A percentile compares a stretch with the other conserved stretches of the same genome.
Conservation (phyloP, 1,284 basidiomycete species). For the Farysia itapuensis region DNA sequence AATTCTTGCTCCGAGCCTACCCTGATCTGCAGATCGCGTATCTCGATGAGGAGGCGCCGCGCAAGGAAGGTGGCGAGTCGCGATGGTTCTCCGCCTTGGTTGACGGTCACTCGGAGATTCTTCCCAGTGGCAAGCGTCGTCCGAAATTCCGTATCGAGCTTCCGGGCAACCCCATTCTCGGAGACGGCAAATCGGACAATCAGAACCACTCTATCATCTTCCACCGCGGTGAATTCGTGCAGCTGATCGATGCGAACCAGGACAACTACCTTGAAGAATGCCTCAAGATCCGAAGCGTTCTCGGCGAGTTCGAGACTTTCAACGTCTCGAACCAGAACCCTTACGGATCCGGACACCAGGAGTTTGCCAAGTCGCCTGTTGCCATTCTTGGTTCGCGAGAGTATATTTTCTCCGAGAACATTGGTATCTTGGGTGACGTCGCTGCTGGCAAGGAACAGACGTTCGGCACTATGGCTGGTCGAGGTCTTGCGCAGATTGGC, state of each 20-base stretch:
- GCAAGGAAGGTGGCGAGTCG: conserved; percentile 92
- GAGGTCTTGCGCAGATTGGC: conserved; percentile 93
- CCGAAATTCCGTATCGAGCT: conserved; percentile 99
- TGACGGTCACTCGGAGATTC: conserved; percentile 95
- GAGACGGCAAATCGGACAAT: conserved; percentile 99
- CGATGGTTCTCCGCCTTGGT: conserved; percentile 93
- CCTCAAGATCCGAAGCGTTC: conserved; percentile 97
- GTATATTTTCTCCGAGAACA: conserved; percentile 99
- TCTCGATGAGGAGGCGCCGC: conserved; percentile 86
- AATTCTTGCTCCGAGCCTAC: conserved; percentile 97
- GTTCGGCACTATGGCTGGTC: conserved; percentile 93
- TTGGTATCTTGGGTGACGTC: conserved; percentile 96
- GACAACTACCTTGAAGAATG: conserved; percentile 99
- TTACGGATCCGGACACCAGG: conserved; percentile 71
- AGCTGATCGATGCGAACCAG: conserved; percentile 99
- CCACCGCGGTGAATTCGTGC: conserved; percentile 97
- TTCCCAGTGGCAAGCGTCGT: conserved; percentile 80
- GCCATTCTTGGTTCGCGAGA: conserved; percentile 98
- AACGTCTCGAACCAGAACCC: conserved; percentile 81
- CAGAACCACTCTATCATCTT: conserved; percentile 99
- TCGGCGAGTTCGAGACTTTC: conserved; percentile 97
- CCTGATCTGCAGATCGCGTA: conserved; percentile 98
- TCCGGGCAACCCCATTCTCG: conserved; percentile 96
- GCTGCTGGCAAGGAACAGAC: conserved; percentile 99
- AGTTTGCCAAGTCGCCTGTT: conserved; percentile 81